phyloP scores from a whole-genome alignment of 1,284 basidiomycete species.

The Heterobasidion parviporum region DNA sequence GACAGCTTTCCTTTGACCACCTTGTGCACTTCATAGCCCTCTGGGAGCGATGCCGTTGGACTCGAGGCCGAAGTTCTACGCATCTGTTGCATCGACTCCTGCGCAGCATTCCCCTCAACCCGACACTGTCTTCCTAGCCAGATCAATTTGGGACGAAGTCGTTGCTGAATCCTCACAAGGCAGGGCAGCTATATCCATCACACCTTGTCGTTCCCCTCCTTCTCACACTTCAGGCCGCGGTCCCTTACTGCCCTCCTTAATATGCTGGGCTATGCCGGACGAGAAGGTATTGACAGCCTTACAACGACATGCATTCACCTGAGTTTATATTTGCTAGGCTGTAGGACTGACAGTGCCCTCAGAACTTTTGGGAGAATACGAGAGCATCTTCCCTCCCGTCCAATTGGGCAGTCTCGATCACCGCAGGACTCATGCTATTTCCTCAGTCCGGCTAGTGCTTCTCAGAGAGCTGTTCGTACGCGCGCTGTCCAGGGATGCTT shows the following conservation, averaged over 20 bases:
- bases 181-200: not conserved
- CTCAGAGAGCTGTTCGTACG: slow-evolving; percentile 22
- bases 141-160: slow-evolving; percentile 1
- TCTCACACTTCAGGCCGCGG: not conserved
- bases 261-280: slow-evolving; percentile 24
- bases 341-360: slow-evolving; percentile 4
- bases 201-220: not conserved
- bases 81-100: not conserved
- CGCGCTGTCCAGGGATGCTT: slow-evolving; percentile 20
- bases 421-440: slow-evolving; percentile 27
- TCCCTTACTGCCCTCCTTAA: slow-evolving; percentile 8
- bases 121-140: slow-evolving; percentile 3
- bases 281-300: slow-evolving; percentile 14
- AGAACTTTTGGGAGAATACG: slow-evolving; percentile 3
- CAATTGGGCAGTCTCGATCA: slow-evolving; percentile 11
- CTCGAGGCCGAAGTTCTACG: too few species aligned
- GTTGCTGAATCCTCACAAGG: not conserved
- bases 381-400: slow-evolving; percentile 2
- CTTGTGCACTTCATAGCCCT: too few species aligned
- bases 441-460: slow-evolving; percentile 14
- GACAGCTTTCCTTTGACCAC: too few species aligned
- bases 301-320: not conserved
- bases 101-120: not conserved
- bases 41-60: too few species aligned
- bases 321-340: not conserved